Evolutionary conservation across 495 filamentous ascomycete species (phyloP).

Genomic region (Penicillium robsamsonii): DNA sequence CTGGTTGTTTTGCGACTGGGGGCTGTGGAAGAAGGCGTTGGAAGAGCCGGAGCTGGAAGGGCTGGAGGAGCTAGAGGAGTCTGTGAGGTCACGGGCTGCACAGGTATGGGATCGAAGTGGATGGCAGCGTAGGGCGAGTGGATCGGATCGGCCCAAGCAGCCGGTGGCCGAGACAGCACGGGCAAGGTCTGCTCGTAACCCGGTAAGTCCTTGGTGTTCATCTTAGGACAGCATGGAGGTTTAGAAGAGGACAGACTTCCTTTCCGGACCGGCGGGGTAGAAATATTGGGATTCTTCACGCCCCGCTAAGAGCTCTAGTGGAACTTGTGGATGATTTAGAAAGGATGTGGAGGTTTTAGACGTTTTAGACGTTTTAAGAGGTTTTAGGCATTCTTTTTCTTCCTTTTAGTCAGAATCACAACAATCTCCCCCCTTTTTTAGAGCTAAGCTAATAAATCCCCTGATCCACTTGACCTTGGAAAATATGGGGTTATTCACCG

Average conservation of each 20-base stretch:
- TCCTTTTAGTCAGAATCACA: too few relatives aligned
- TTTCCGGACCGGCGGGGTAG: slow-evolving; percentile 20
- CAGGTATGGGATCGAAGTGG: not conserved
- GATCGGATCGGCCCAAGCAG: slow-evolving; percentile 20
- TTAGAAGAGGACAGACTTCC: slow-evolving; percentile 22
- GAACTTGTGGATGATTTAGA: not conserved
- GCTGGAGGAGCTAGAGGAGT: not conserved
- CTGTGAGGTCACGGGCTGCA: not conserved
- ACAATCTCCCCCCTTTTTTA: too few relatives aligned
- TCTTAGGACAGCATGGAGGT: slow-evolving; percentile 12
- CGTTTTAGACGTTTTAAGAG: not conserved
- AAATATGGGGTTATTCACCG: not conserved
- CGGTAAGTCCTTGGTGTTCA: slow-evolving; percentile 36
- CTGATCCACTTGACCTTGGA: not conserved
- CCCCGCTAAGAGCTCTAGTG: slow-evolving; percentile 9
- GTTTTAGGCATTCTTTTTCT: too few relatives aligned
- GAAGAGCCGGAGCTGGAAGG: not conserved
- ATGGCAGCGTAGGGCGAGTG: slow-evolving; percentile 9
- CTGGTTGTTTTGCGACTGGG: slow-evolving; percentile 32
- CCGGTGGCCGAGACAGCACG: slow-evolving; percentile 25
- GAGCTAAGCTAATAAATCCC: not conserved
- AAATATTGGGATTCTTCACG: slow-evolving; percentile 9
- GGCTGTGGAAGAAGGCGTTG: not conserved
- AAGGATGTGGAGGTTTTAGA: not conserved
- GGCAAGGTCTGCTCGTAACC: slow-evolving; percentile 31